A percentile compares a stretch with the other conserved stretches of the same genome.
These are phyloP conservation scores for Clavispora phyllophila DNA, from an alignment of 805 yeast genomes.

Conservation along the genomic window DNA sequence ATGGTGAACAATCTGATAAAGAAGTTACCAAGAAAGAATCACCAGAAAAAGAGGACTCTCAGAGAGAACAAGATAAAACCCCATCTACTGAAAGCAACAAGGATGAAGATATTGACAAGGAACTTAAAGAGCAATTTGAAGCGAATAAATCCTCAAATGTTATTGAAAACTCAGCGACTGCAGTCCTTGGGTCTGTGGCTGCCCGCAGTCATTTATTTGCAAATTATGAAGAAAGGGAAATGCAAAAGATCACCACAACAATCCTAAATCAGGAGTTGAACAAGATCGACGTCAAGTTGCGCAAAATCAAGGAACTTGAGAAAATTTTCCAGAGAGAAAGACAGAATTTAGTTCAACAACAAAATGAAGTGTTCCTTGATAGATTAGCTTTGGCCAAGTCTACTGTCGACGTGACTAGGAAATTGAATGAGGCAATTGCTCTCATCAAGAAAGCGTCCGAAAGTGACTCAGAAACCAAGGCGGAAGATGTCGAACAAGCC, in stretches of 20 bases:
- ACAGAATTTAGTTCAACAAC: conserved; percentile 53
- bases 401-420: conserved; percentile 46
- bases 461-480: conserved; percentile 6
- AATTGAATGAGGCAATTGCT: conserved; percentile 34
- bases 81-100: not conserved
- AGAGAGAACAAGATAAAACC: conserved; percentile 1
- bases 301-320: conserved; percentile 56
- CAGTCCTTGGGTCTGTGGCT: conserved; percentile 74
- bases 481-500: conserved; percentile 10
- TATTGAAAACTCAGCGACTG: conserved; percentile 56
- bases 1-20: conserved; percentile 13
- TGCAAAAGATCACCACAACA: conserved; percentile 52
- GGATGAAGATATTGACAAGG: conserved; percentile 9
- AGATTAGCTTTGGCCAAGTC: conserved; percentile 61
- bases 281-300: conserved; percentile 60
- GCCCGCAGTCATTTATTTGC: conserved; percentile 77
- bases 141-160: conserved; percentile 12
- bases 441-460: conserved; percentile 8
- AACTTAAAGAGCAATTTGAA: not conserved
- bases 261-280: conserved; percentile 59
- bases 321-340: conserved; percentile 62
- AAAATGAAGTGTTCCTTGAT: conserved; percentile 63
- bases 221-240: conserved; percentile 73
- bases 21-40: conserved; percentile 3
- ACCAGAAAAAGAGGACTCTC: conserved; percentile 3